A percentile compares a stretch with the other conserved stretches of the same genome.
These are phyloP conservation scores for Solanum tarijense DNA, from an alignment of 257 asterid genomes.

Conservation along the genomic window DNA sequence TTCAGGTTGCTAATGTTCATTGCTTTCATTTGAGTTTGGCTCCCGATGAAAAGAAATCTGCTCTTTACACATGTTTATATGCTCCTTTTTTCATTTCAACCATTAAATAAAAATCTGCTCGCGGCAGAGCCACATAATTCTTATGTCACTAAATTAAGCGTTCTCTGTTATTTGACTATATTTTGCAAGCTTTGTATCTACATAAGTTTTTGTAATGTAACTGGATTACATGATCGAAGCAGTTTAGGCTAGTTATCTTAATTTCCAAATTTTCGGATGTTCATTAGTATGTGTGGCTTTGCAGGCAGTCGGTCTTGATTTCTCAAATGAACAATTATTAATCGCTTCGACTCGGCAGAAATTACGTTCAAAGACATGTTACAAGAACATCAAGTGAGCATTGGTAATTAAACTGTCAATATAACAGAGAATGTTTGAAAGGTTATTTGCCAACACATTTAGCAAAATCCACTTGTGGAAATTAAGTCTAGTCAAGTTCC, in stretches of 20 bases:
- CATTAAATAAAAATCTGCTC: background rate
- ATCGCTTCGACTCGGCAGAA: slow-evolving; percentile 68
- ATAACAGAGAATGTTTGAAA: background rate
- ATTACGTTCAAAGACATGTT: slow-evolving; percentile 43
- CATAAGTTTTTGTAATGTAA: background rate
- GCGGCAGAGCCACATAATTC: background rate
- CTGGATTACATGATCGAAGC: background rate
- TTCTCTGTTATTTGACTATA: background rate
- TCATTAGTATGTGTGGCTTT: background rate
- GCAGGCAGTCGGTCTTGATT: slow-evolving; percentile 82
- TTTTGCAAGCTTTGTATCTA: background rate
- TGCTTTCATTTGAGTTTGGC: background rate
- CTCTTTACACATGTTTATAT: background rate
- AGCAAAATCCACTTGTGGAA: background rate
- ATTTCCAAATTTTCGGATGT: background rate
- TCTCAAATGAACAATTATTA: slow-evolving; percentile 65
- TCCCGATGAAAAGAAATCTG: background rate
- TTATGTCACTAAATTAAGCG: background rate
- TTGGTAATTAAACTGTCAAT: slow-evolving; percentile 7
- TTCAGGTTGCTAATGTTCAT: background rate
- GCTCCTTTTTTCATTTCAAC: background rate
- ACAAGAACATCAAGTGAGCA: slow-evolving; percentile 74
- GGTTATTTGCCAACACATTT: background rate
- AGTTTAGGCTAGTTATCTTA: background rate
- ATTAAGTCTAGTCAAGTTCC: background rate